Base-by-base conservation (phyloP, 768 basidiomycete genomes). In the Lyophyllum semitale region DNA sequence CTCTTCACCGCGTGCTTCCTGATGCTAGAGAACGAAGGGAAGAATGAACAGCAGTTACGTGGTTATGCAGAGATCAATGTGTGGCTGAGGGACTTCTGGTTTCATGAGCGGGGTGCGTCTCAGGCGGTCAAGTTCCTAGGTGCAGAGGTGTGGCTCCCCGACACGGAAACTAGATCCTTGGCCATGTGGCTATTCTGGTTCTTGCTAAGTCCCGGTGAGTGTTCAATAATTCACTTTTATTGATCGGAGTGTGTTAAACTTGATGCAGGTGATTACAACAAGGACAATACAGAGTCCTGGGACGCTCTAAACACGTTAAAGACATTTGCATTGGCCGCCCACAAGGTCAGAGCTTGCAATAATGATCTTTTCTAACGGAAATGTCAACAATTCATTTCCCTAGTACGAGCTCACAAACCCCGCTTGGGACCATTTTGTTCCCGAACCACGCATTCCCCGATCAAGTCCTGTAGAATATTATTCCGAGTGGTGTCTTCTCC, bases 111-210 rank as follows among this genome's bases (percentile, higher is more conserved):
- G 15, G 88, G 88, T 2, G 77, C 84, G 25, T 88, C 87, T 23
- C 68, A 68, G 33, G 81, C 83, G 0, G 70, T 70, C 22, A 62
- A 67, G 33, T 67, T 66, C 37, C 72, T 85, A 22, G 65, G 62
- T n/a, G 66, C 60, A 8, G 79, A 80, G 20, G 57, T 64, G 3
- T 92, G 90, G 89, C 86, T 85, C 0, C 64, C 71, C 33, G 79
- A 83, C 46, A 74, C 79, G 51, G 74, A 75, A 57, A 71, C 75
- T 18, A 81, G 77, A 42, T 74, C 85, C 3, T 66, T 91, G 43
- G 87, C 84, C 3, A 87, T 91, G 82, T 93, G 89, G 90, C 64
- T 92, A 17, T 82, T 89, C 62, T 93, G 89, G 89, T 83, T 89
- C 59, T 69, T 91, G 33, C 66, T 91, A 15, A 75, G 73, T 22